These are phyloP conservation scores for Penicillium vulpinum DNA, from an alignment of 2,329 filamentous ascomycete species.

Conservation along the genomic window DNA sequence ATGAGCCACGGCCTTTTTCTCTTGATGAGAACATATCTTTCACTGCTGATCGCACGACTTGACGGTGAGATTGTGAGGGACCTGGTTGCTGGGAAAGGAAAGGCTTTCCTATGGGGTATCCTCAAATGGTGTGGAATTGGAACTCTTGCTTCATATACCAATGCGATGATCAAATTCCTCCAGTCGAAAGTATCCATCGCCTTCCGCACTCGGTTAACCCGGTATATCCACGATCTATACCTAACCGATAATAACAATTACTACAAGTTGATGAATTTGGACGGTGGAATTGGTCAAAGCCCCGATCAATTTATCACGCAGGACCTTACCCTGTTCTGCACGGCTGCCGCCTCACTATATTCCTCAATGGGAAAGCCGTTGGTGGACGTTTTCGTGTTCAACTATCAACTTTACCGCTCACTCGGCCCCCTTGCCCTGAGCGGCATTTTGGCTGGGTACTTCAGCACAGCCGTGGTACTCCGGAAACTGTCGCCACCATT, in stretches of 20 bases:
- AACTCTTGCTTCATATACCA: slow-evolving; percentile 91
- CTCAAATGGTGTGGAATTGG: slow-evolving; percentile 94
- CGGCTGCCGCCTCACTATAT: slow-evolving; percentile 86
- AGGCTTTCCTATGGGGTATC: slow-evolving; percentile 82
- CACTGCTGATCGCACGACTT: slow-evolving; percentile 84
- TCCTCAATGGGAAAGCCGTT: slow-evolving; percentile 97
- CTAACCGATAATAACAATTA: slow-evolving; percentile 93
- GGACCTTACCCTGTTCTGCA: slow-evolving; percentile 92
- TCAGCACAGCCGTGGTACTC: slow-evolving; percentile 86
- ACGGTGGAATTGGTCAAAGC: slow-evolving; percentile 86
- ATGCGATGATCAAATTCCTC: slow-evolving; percentile 98
- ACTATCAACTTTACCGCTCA: slow-evolving; percentile 92
- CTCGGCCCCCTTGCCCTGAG: slow-evolving; percentile 84
- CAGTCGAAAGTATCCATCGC: slow-evolving; percentile 98
- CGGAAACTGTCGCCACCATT: slow-evolving; percentile 90
- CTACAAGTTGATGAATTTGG: slow-evolving; percentile 90
- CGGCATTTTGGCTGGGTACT: slow-evolving; percentile 87
- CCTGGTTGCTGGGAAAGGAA: slow-evolving; percentile 91
- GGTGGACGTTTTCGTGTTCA: slow-evolving; percentile 97
- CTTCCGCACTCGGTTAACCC: slow-evolving; percentile 88
- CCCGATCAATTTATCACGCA: slow-evolving; percentile 98
- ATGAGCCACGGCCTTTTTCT: slow-evolving; percentile 87
- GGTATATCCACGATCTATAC: slow-evolving; percentile 97
- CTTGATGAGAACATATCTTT: slow-evolving; percentile 89
- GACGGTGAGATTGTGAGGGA: slow-evolving; percentile 97